Evolutionary conservation across 805 yeast species (phyloP).

Genomic region (Zygotorulaspora danielsina): DNA sequence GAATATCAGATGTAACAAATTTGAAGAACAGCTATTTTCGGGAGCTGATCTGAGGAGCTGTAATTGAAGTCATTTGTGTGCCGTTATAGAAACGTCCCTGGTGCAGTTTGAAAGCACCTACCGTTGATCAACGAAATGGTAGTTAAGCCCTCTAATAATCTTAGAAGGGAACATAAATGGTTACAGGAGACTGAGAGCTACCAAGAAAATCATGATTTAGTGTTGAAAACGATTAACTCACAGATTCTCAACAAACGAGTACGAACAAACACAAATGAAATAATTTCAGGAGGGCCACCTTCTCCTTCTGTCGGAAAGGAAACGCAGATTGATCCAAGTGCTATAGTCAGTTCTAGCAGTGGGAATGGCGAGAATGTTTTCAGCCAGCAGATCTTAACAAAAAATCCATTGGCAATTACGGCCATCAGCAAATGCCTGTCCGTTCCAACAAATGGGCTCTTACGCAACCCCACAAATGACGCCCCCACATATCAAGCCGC

Average conservation of each 20-base stretch:
- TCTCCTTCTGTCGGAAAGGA: neutral
- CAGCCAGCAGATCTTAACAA: neutral
- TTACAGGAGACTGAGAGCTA: conserved; percentile 24
- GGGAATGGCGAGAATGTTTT: neutral
- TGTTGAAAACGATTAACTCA: conserved; percentile 18
- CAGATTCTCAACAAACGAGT: conserved; percentile 13
- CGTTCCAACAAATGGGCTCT: neutral
- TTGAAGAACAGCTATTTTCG: too few species aligned
- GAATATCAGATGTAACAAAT: conserved; percentile 2
- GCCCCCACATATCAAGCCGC: neutral
- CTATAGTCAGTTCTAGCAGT: neutral
- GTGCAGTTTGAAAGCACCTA: too few species aligned
- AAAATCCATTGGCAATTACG: neutral
- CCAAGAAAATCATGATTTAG: conserved; percentile 18
- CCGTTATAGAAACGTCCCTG: too few species aligned
- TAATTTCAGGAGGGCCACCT: too few species aligned
- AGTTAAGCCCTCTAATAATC: conserved; percentile 35
- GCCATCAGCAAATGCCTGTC: neutral
- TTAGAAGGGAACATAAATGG: conserved; percentile 35
- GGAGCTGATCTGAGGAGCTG: too few species aligned
- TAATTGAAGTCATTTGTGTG: too few species aligned
- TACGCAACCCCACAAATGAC: neutral
- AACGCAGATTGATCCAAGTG: neutral
- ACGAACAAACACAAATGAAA: conserved; percentile 4
- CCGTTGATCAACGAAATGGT: conserved; percentile 25